Conservation (phyloP, 306 rosid species). For the Erythrophleum fordii region DNA sequence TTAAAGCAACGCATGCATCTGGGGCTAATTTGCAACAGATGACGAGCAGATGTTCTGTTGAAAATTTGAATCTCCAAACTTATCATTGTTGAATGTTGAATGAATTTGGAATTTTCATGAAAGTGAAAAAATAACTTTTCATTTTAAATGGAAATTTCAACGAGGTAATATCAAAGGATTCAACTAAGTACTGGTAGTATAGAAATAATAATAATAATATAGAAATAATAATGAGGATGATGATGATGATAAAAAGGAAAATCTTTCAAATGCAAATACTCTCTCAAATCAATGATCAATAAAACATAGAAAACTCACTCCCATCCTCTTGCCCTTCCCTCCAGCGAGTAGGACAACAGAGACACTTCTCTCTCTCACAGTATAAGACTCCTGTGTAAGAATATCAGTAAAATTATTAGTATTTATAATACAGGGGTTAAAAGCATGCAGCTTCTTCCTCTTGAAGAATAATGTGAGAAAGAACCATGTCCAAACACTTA, state of each 20-base stretch:
- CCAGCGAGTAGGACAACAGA: constrained; percentile 75
- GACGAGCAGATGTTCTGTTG: neutral
- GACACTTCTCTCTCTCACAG: constrained; percentile 57
- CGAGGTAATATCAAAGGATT: neutral
- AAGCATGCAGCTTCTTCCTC: neutral
- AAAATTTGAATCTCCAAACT: neutral
- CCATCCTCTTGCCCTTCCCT: constrained; percentile 75
- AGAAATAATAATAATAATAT: neutral
- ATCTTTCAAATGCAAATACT: neutral
- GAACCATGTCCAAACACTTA: neutral
- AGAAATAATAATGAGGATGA: neutral
- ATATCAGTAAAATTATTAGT: neutral
- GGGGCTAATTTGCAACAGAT: neutral
- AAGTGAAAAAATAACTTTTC: neutral
- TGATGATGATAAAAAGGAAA: neutral
- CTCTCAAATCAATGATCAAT: neutral
- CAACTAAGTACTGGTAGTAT: neutral
- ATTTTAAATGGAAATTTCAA: neutral
- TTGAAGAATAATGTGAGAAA: neutral
- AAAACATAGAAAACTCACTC: constrained; percentile 48
- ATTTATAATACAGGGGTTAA: neutral
- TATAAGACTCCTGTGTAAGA: constrained; percentile 37
- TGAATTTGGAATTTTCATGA: neutral
- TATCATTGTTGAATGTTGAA: neutral
- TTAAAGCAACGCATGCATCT: neutral